These are phyloP conservation scores for Umbelopsis vinacea DNA, from an alignment of 192 early-diverging fungal genomes.

Conservation along the genomic window DNA sequence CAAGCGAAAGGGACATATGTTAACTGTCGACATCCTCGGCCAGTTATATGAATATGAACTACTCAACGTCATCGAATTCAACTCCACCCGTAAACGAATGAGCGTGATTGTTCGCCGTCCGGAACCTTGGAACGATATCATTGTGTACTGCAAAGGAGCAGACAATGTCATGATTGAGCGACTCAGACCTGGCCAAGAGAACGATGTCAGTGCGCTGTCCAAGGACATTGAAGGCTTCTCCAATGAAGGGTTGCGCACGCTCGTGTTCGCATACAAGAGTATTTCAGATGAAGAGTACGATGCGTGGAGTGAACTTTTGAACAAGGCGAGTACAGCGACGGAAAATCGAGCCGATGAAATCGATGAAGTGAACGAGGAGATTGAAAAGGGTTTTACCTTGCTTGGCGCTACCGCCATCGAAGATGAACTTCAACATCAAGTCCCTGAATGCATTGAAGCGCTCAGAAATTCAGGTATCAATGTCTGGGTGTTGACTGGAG, in stretches of 20 bases:
- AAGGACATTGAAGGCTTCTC: constrained; percentile 77
- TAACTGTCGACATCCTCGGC: constrained; percentile 75
- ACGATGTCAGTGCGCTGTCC: constrained; percentile 60
- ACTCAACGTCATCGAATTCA: constrained; percentile 91
- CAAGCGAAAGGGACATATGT: constrained; percentile 48
- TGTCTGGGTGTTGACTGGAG: constrained; percentile 98
- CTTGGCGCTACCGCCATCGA: constrained; percentile 97
- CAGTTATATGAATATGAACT: constrained; percentile 71
- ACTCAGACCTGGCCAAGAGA: constrained; percentile 52
- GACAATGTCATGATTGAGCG: constrained; percentile 95
- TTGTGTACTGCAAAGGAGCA: constrained; percentile 93
- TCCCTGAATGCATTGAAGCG: constrained; percentile 87
- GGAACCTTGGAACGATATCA: constrained; percentile 73
- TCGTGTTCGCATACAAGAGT: constrained; percentile 81
- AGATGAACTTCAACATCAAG: constrained; percentile 95
- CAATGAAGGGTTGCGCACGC: constrained; percentile 87
- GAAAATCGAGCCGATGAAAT: constrained; percentile 75
- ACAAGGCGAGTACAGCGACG: constrained; percentile 69
- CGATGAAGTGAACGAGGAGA: constrained; percentile 72
- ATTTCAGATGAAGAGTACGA: constrained; percentile 76
- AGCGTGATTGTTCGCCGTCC: constrained; percentile 82
- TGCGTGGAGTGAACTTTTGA: constrained; percentile 76
- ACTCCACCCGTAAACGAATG: constrained; percentile 97
- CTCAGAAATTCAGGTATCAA: constrained; percentile 88
- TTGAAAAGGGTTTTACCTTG: constrained; percentile 82